A percentile compares a stretch with the other conserved stretches of the same genome.
These are phyloP conservation scores for Xylariaceae sp. DNA, from an alignment of 2,329 filamentous ascomycete genomes.

Conservation along the genomic window DNA sequence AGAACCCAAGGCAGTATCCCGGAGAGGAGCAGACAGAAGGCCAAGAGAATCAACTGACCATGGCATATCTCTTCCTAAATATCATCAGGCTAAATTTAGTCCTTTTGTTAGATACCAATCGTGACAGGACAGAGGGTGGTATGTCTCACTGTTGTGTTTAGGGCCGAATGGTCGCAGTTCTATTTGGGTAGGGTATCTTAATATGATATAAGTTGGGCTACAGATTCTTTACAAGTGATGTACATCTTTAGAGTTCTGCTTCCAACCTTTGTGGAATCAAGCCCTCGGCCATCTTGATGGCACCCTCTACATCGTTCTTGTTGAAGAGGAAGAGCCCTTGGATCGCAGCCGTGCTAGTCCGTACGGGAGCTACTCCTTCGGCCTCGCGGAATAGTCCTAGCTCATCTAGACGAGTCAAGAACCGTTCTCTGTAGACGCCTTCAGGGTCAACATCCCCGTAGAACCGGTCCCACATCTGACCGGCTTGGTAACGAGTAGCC, in stretches of 20 bases:
- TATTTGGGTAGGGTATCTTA: constrained; percentile 23
- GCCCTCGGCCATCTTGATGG: constrained; percentile 71
- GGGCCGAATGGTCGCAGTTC: neutral
- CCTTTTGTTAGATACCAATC: neutral
- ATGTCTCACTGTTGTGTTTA: neutral
- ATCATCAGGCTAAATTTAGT: neutral
- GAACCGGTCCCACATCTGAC: constrained; percentile 87
- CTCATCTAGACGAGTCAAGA: constrained; percentile 63
- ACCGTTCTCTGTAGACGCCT: constrained; percentile 57
- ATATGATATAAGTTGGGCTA: constrained; percentile 17
- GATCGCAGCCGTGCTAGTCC: constrained; percentile 81
- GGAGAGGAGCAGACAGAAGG: no score
- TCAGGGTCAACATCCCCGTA: constrained; percentile 74
- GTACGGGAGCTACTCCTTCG: constrained; percentile 37
- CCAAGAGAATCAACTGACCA: no score
- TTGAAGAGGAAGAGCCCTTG: constrained; percentile 95
- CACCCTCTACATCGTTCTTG: constrained; percentile 83
- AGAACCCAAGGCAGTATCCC: no score
- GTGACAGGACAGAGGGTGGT: no score
- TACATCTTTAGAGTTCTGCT: constrained; percentile 32
- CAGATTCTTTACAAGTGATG: constrained; percentile 13
- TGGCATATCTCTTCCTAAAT: no score
- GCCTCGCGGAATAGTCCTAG: constrained; percentile 63
- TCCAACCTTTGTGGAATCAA: constrained; percentile 55
- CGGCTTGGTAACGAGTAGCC: constrained; percentile 78